Percentiles rank a stretch among this genome's conserved stretches.
phyloP scores from a whole-genome alignment of 805 yeast species.

The Grigorovia humatica region DNA sequence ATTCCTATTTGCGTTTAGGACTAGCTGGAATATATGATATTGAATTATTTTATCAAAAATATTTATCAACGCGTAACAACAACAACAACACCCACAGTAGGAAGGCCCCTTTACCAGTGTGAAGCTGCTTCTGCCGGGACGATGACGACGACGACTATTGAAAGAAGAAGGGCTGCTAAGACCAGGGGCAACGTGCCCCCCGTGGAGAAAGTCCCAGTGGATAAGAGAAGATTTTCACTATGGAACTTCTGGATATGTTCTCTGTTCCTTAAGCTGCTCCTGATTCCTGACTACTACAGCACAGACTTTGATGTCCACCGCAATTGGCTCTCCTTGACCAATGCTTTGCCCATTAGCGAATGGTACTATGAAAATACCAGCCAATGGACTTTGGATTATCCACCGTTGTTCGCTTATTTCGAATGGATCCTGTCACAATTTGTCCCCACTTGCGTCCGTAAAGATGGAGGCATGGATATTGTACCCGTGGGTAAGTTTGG shows the following conservation, averaged over 20 bases:
- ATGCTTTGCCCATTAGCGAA: conserved; percentile 54
- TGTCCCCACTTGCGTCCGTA: conserved; percentile 50
- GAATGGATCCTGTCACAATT: conserved; percentile 70
- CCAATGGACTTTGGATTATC: conserved; percentile 95
- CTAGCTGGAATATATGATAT: too few species aligned
- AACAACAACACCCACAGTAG: not conserved
- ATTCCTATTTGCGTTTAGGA: conserved; percentile 12
- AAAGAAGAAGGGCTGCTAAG: not conserved
- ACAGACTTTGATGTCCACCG: conserved; percentile 97
- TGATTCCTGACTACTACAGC: conserved; percentile 77
- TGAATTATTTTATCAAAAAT: too few species aligned
- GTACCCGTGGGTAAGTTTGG: conserved; percentile 59
- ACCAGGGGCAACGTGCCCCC: not conserved
- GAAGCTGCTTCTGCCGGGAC: too few species aligned
- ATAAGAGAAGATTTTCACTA: conserved; percentile 34
- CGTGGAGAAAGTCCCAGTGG: not conserved
- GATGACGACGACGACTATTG: too few species aligned
- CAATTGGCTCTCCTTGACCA: conserved; percentile 91
- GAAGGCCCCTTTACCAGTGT: too few species aligned
- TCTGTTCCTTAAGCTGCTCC: conserved; percentile 45
- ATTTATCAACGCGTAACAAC: not conserved
- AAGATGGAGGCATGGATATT: conserved; percentile 72
- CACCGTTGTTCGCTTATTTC: conserved; percentile 95
- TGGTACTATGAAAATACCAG: conserved; percentile 79
- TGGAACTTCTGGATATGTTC: conserved; percentile 62